Conservation (phyloP, 1,284 basidiomycete genomes). For the Violaceomyces palustris region DNA sequence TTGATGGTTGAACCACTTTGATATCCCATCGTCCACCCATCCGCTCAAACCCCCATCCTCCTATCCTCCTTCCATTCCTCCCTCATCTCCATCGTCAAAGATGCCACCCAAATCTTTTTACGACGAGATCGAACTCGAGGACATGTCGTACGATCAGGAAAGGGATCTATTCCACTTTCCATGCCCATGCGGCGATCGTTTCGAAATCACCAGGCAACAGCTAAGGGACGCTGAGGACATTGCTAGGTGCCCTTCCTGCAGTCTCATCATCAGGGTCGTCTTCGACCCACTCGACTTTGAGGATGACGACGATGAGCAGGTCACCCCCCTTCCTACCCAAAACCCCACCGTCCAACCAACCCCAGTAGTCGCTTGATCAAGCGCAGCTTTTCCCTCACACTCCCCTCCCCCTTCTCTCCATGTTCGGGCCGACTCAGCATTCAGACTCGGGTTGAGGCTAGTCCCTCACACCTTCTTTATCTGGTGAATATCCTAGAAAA, state of each 20-base stretch:
- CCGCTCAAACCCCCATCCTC: no score
- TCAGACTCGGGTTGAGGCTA: neutral
- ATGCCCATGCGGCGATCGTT: constrained; percentile 95
- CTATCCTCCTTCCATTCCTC: no score
- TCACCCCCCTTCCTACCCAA: constrained; percentile 10
- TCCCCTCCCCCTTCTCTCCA: neutral
- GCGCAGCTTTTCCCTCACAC: constrained; percentile 11
- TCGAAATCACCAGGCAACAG: constrained; percentile 82
- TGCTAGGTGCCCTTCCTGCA: constrained; percentile 95
- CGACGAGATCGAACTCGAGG: constrained; percentile 52
- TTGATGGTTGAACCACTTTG: no score
- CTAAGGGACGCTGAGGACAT: constrained; percentile 87
- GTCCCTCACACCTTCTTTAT: neutral
- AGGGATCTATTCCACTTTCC: constrained; percentile 72
- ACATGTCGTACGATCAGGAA: constrained; percentile 50
- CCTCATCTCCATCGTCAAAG: no score
- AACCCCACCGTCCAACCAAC: constrained; percentile 1
- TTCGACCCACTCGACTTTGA: constrained; percentile 73
- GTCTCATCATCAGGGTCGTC: constrained; percentile 83
- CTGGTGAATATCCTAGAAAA: neutral
- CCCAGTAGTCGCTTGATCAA: no score
- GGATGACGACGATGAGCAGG: constrained; percentile 18
- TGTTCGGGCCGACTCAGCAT: constrained; percentile 1
- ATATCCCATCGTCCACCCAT: no score
- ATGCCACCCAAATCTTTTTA: no score